Base-by-base conservation (phyloP, 2,329 filamentous ascomycete species). In the Diplocarpon mali region DNA sequence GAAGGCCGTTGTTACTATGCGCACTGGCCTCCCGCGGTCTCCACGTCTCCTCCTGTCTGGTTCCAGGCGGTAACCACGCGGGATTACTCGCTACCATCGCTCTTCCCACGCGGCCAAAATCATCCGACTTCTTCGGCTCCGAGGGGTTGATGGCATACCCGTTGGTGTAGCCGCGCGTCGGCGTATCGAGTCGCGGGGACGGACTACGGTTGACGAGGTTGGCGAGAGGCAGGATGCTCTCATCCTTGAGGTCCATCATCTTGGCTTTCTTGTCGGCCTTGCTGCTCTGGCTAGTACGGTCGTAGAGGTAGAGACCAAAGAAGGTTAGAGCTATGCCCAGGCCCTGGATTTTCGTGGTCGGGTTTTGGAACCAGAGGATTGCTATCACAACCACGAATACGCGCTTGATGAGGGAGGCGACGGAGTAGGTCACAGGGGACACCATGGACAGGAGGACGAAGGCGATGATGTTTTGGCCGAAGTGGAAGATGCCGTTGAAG, bases 401-500 rank as follows among this genome's bases (percentile, higher is more conserved):
- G 39, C 92, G 83, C 68, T 98, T 98, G 65, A 98, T 92, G 50
- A 98, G 71, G 45, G 85, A 93, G 30, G 92, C 92, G 31, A 98
- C 90, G 0, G 87, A 95, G 68, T 98, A 98, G 0, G 92, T 96
- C 31, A 98, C 92, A 0, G 92, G 92, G 0, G 88, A 94, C 11
- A 96, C 84, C 69, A 95, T 84, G 43, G 88, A 95, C 6, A 98
- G 71, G 5, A 98, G 72, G 16, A 95, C 72, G 61, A 98, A 98
- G 0, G 92, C 92, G 44, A 98, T 75, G 42, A 98, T 93, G 60
- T 94, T 95, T 60, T 98, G 92, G 13, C 79, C 85, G 64, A 96
- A 98, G 65, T 98, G 92, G 61, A 94, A 95, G 3, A 87, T 82
- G 44, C 92, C 92, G 63, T 98, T 98, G 72, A 98, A 96, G 41